Evolutionary conservation across 768 basidiomycete species (phyloP).

Genomic region (Leccinum disarticulatum): DNA sequence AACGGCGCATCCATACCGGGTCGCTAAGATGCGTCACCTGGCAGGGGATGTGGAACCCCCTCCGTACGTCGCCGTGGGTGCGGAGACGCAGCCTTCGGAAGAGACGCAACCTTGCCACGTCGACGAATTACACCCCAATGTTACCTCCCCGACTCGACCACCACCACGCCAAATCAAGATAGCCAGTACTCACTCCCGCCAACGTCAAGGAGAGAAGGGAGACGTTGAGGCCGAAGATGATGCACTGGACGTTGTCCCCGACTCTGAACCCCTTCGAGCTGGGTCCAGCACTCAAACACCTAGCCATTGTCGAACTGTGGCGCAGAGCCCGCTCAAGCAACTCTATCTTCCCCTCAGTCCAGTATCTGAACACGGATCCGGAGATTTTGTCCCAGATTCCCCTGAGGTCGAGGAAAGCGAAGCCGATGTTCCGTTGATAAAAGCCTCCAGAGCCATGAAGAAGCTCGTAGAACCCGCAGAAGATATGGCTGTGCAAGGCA

Average conservation of each 20-base stretch:
- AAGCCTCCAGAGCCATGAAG: constrained; percentile 22
- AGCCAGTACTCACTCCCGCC: not conserved
- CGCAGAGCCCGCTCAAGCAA: constrained; percentile 16
- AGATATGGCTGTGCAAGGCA: constrained; percentile 4
- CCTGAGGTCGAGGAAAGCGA: constrained; percentile 33
- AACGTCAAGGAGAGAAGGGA: not conserved
- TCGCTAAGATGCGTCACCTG: constrained; percentile 27
- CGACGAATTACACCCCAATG: not conserved
- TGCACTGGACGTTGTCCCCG: constrained; percentile 54
- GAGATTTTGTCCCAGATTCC: constrained; percentile 31
- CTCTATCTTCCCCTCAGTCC: constrained; percentile 24
- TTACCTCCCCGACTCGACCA: constrained; percentile 1
- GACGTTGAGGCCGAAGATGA: constrained; percentile 31
- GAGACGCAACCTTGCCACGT: constrained; percentile 17
- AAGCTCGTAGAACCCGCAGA: not conserved
- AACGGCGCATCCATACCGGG: constrained; percentile 37
- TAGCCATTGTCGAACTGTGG: not conserved
- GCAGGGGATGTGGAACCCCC: constrained; percentile 21
- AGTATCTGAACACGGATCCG: constrained; percentile 20
- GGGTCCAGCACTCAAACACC: constrained; percentile 19
- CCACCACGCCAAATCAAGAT: constrained; percentile 1
- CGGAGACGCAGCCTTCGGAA: constrained; percentile 21
- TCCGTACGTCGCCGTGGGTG: constrained; percentile 9
- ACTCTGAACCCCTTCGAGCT: constrained; percentile 56
- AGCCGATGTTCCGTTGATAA: constrained; percentile 45